A percentile compares a stretch with the other conserved stretches of the same genome.
Evolutionary conservation across 305 asterid genomes (phyloP).

Genomic region (Solanum aculeatissimum): DNA sequence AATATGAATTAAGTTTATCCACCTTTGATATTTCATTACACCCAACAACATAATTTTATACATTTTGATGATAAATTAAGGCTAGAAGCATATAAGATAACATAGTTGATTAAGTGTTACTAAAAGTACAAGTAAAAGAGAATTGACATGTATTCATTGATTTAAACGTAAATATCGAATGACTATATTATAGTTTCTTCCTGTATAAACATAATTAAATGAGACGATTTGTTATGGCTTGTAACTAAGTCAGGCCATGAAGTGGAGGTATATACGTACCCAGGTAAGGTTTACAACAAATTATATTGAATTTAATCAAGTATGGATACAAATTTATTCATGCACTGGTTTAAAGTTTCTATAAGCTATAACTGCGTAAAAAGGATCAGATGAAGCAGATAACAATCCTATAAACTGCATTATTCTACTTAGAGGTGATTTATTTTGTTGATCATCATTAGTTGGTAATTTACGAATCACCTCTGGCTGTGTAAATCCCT

Average conservation of each 20-base stretch:
- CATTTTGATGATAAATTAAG: not conserved
- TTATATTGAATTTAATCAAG: not conserved
- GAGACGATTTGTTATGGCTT: not conserved
- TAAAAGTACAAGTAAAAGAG: too few relatives aligned
- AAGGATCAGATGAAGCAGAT: constrained; percentile 55
- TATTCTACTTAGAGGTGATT: constrained; percentile 23
- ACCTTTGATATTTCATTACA: not conserved
- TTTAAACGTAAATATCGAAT: not conserved
- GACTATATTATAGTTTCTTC: not conserved
- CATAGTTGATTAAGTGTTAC: not conserved
- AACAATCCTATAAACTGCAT: constrained; percentile 26
- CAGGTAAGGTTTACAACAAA: not conserved
- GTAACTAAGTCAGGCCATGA: not conserved
- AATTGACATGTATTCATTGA: too few relatives aligned
- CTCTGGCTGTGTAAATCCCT: constrained; percentile 56
- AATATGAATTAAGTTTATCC: not conserved
- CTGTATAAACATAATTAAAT: not conserved
- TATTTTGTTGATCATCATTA: constrained; percentile 1
- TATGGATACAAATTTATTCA: constrained; percentile 7
- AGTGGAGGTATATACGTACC: too few relatives aligned
- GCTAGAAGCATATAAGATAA: not conserved
- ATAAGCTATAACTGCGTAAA: constrained; percentile 62
- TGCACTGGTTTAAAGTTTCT: constrained; percentile 55
- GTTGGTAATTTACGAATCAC: constrained; percentile 26
- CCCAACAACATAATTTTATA: not conserved